Evolutionary conservation across 2,329 filamentous ascomycete species (phyloP), one percentile per base, ranked within the genome.

Genomic region (Dactylellina haptotyla): DNA sequence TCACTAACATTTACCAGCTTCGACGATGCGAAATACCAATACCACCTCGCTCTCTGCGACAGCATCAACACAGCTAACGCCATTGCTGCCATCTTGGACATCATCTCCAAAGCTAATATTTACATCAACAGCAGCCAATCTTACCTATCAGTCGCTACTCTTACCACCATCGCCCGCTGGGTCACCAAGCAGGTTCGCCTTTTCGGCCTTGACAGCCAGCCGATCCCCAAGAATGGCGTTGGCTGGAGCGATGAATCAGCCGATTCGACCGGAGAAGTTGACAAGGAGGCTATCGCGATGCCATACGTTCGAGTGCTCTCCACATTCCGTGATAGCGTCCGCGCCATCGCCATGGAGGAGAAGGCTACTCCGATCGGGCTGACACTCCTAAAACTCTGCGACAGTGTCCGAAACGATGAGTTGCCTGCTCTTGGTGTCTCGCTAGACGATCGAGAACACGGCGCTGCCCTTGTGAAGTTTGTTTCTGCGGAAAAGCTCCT

Each of bases 11-110:
- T 16, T 18, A n/a, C 48, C 20, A 75, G 75, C 18, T 81, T 90
- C 37, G 83, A 85, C 51, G 79, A 83, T 23, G 84, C 87, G 1
- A 85, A 89, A 77, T 78, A 81, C 20, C 83, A 84, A n/a, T 81
- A 89, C n/a, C 82, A 89, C 77, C 82, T 83, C 43, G 76, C 76
- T 18, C 66, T 77, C 34, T 77, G 76, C 57, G 76, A 77, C 81
- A 97, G 93, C 0, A 96, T 97, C 80, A 90, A 97, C 81, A 97
- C 93, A 0, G 88, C 91, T 0, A 83, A 84, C 56, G 92, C 89
- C 3, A 92, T 97, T 90, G 86, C 87, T 53, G 83, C 88, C n/a
- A 89, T 97, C 50, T 87, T 88, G 1, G 88, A 91, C 64, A 83
- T 97, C 23, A 89, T 97, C 75, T 90, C 88, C 51, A 87, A 90